phyloP scores from a whole-genome alignment of 139 green algal genomes.

The Picochlorum sp. region DNA sequence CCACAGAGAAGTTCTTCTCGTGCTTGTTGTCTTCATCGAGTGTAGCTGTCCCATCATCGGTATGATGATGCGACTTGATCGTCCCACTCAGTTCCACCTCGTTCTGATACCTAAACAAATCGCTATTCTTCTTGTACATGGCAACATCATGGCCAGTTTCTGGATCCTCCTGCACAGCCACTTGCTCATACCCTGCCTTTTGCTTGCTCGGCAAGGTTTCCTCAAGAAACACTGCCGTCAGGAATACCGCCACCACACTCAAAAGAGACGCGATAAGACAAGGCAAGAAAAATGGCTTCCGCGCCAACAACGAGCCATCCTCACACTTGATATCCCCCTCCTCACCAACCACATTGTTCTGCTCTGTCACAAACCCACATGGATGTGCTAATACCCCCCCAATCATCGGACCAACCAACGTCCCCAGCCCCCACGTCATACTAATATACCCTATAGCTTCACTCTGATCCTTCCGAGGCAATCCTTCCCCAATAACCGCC shows the following conservation, averaged over 20 bases:
- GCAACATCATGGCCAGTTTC: not conserved
- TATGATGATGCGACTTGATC: not conserved
- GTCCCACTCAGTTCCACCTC: not conserved
- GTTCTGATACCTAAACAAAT: not conserved
- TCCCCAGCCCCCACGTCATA: constrained; percentile 20
- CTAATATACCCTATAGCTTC: constrained; percentile 17
- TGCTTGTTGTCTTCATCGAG: too few relatives aligned
- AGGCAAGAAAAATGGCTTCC: constrained; percentile 55
- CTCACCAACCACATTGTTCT: not conserved
- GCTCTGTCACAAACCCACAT: not conserved
- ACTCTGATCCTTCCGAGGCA: constrained; percentile 2
- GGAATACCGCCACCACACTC: constrained; percentile 19
- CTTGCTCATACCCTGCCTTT: too few relatives aligned
- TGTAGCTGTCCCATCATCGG: not conserved
- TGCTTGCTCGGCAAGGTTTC: constrained; percentile 44
- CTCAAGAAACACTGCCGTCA: constrained; percentile 32
- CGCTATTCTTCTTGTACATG: constrained; percentile 5
- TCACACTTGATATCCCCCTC: not conserved
- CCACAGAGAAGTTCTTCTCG: not conserved
- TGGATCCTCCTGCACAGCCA: not conserved
- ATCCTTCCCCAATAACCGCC: constrained; percentile 36
- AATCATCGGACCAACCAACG: constrained; percentile 19
- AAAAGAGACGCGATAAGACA: constrained; percentile 38
- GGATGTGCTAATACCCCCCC: constrained; percentile 23
- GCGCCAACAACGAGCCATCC: not conserved